Conservation (phyloP, 2,329 filamentous ascomycete genomes). For the Lachnellula arida region DNA sequence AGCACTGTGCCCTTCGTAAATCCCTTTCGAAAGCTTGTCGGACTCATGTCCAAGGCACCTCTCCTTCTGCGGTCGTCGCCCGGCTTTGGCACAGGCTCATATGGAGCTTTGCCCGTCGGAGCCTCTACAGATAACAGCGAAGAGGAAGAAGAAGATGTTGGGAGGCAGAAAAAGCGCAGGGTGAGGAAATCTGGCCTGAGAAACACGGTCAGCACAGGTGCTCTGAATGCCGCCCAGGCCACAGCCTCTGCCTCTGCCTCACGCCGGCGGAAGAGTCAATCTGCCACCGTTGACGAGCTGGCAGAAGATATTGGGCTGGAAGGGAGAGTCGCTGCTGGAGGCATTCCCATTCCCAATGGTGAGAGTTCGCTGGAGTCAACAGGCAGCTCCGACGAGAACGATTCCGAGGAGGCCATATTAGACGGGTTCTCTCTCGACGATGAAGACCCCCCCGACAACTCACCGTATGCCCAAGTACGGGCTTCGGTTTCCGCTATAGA, state of each 20-base stretch:
- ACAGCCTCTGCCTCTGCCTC: slow-evolving; percentile 8
- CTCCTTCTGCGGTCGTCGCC: slow-evolving; percentile 56
- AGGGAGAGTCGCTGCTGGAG: slow-evolving; percentile 15
- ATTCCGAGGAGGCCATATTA: slow-evolving; percentile 13
- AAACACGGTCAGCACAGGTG: slow-evolving; percentile 22
- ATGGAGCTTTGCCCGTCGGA: slow-evolving; percentile 51
- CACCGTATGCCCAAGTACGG: slow-evolving; percentile 72
- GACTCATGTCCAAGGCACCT: slow-evolving; percentile 44
- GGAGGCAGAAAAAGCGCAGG: slow-evolving; percentile 20
- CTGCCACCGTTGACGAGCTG: slow-evolving; percentile 7
- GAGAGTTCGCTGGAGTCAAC: background rate
- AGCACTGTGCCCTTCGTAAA: slow-evolving; percentile 10
- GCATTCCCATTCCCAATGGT: slow-evolving; percentile 21
- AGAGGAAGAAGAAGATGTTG: slow-evolving; percentile 26
- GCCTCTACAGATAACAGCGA: slow-evolving; percentile 35
- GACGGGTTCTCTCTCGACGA: slow-evolving; percentile 39
- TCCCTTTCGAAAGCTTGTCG: slow-evolving; percentile 19
- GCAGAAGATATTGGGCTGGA: slow-evolving; percentile 23
- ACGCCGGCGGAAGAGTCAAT: slow-evolving; percentile 6
- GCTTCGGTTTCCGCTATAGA: slow-evolving; percentile 75
- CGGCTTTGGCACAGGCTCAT: slow-evolving; percentile 55
- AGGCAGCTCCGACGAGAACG: slow-evolving; percentile 30
- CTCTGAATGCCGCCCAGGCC: background rate
- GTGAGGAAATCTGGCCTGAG: slow-evolving; percentile 25
- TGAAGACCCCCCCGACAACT: slow-evolving; percentile 60